phyloP scores from a whole-genome alignment of 1,139 yeast genomes.

The Sporopachydermia cereana region DNA sequence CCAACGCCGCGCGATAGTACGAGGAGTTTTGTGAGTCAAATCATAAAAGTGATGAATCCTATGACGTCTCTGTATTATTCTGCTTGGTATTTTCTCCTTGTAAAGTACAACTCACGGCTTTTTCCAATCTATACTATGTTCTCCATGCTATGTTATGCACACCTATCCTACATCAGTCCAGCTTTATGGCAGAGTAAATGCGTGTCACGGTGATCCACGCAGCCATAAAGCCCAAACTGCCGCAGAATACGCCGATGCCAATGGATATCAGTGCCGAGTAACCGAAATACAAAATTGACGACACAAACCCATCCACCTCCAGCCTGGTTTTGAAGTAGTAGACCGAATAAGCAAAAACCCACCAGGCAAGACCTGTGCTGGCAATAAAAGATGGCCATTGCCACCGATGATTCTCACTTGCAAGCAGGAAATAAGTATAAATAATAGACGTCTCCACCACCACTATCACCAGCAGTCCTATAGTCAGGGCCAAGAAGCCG shows the following conservation, averaged over 20 bases:
- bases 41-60: no score
- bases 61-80: no score
- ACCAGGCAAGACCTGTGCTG: constrained; percentile 63
- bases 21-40: no score
- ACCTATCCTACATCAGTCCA: constrained; percentile 39
- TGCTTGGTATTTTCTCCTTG: background rate
- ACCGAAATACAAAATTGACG: constrained; percentile 55
- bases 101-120: constrained; percentile 2
- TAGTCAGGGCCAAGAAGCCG: constrained; percentile 60
- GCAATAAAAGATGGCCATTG: constrained; percentile 73
- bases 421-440: constrained; percentile 52
- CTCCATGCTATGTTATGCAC: no score
- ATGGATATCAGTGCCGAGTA: constrained; percentile 58
- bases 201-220: constrained; percentile 48
- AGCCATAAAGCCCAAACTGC: constrained; percentile 60
- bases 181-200: constrained; percentile 47
- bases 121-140: no score
- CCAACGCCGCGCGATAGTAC: no score
- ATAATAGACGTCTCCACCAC: constrained; percentile 67
- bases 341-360: constrained; percentile 54
- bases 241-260: constrained; percentile 60
- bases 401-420: constrained; percentile 60
- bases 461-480: constrained; percentile 46
- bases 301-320: constrained; percentile 43
- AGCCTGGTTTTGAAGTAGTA: constrained; percentile 37